Conservation (phyloP, 257 asterid species). For the Dorcoceras hygrometricum region DNA sequence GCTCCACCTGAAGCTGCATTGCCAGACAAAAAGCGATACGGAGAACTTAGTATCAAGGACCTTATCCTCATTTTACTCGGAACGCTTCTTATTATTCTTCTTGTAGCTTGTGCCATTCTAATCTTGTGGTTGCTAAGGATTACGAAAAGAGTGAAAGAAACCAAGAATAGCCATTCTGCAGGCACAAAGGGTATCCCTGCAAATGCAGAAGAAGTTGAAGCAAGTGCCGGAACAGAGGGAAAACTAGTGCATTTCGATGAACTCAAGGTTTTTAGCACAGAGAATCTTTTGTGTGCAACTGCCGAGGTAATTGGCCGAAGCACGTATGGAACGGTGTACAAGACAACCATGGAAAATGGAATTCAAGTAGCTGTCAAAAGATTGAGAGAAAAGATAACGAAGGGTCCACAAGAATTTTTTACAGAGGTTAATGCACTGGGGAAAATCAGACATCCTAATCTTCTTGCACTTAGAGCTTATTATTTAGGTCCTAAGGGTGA, state of each 20-base stretch:
- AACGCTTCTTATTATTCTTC: constrained; percentile 48
- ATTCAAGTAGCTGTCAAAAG: constrained; percentile 55
- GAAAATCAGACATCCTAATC: constrained; percentile 82
- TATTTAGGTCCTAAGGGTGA: constrained; percentile 97
- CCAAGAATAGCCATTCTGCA: constrained; percentile 26
- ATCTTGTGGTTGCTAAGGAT: constrained; percentile 60
- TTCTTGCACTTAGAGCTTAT: constrained; percentile 85
- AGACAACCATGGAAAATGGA: constrained; percentile 49
- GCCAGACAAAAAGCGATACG: constrained; percentile 25
- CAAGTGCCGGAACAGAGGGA: constrained; percentile 38
- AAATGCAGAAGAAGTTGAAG: constrained; percentile 41
- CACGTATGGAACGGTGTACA: constrained; percentile 54
- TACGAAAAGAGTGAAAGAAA: constrained; percentile 43
- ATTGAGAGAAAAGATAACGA: constrained; percentile 59
- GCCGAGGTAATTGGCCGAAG: constrained; percentile 61
- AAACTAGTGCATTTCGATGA: constrained; percentile 55
- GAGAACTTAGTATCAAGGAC: constrained; percentile 60
- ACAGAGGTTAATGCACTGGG: constrained; percentile 43
- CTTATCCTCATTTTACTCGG: constrained; percentile 77
- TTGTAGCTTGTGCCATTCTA: constrained; percentile 59
- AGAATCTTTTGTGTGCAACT: constrained; percentile 52
- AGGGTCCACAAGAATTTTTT: constrained; percentile 28
- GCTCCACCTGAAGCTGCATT: constrained; percentile 32
- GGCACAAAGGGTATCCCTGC: constrained; percentile 43
- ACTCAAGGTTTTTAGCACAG: constrained; percentile 43